phyloP scores from a whole-genome alignment of 1,139 yeast genomes.

The Candida buenavistaensis region DNA sequence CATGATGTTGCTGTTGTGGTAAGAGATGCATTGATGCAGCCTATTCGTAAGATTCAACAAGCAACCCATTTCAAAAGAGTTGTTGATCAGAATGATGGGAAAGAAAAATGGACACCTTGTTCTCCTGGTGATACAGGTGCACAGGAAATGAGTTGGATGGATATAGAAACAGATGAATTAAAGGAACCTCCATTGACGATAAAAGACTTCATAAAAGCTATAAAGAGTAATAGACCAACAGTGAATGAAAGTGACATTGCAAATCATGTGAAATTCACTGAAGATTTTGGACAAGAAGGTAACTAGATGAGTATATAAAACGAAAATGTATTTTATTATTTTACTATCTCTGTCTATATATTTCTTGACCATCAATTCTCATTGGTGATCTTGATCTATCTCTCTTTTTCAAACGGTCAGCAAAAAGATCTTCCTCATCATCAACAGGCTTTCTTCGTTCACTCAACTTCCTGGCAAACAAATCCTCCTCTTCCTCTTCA shows the following conservation, averaged over 20 bases:
- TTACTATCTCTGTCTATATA: slow-evolving; percentile 12
- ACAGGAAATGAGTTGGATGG: slow-evolving; percentile 89
- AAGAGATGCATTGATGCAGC: slow-evolving; percentile 97
- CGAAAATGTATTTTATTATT: background rate
- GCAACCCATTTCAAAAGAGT: slow-evolving; percentile 91
- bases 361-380: slow-evolving; percentile 9
- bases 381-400: slow-evolving; percentile 21
- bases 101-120: slow-evolving; percentile 75
- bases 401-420: slow-evolving; percentile 16
- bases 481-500: slow-evolving; percentile 23
- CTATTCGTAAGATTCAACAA: slow-evolving; percentile 90
- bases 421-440: slow-evolving; percentile 19
- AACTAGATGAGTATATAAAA: slow-evolving; percentile 38
- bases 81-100: slow-evolving; percentile 31
- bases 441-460: slow-evolving; percentile 19
- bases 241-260: slow-evolving; percentile 81
- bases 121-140: slow-evolving; percentile 95
- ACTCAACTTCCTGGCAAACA: slow-evolving; percentile 15
- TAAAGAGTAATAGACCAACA: slow-evolving; percentile 90
- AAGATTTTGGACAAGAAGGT: slow-evolving; percentile 97
- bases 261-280: slow-evolving; percentile 85
- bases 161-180: slow-evolving; percentile 83
- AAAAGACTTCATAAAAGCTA: slow-evolving; percentile 91
- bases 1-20: slow-evolving; percentile 97
- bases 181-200: slow-evolving; percentile 87